Evolutionary conservation across 352 stramenopile species (phyloP), one percentile per base, ranked within the genome.

Genomic region (Paralagenidium karlingii): DNA sequence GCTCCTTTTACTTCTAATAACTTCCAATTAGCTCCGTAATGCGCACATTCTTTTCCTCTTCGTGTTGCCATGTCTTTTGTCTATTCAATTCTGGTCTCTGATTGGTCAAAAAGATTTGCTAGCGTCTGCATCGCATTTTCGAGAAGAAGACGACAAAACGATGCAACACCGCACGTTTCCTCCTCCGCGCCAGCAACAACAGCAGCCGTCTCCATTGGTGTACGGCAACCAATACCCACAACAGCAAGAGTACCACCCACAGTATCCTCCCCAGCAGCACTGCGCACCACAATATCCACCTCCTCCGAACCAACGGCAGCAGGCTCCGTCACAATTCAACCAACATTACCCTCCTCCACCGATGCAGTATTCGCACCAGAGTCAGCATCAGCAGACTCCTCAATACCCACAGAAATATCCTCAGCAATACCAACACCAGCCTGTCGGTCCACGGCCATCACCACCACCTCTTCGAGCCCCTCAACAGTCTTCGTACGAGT

Each of bases 101-200:
- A 27, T 20, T 8, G 9, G n/a, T n/a, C n/a, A n/a, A n/a, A 26
- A 18, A 33, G 30, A 58, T 58, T 43, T 58, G 53, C 45, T 38
- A 40, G 37, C 43, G 40, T 37, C 47, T 31, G 47, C 49, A 46
- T 37, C 38, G 27, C 18, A n/a, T 26, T 33, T 34, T n/a, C 37
- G 36, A n/a, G 29, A 29, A 15, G 36, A 51, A 30, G 38, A 45
- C 22, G 36, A 24, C 7, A 31, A 48, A 45, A 21, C 39, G 38
- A 21, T 20, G 24, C 37, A n/a, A 13, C 27, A 22, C 26, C 27
- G 21, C 40, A 46, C 22, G 29, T 34, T 18, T 18, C 32, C 32
- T 8, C 32, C 32, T 18, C 34, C 42, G 12, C 33, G 16, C n/a
- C 43, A 42, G 34, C 34, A 31, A 12, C 30, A 20, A 6, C 42